These are phyloP conservation scores for Serendipita indica DNA, from an alignment of 768 basidiomycete genomes.

Conservation along the genomic window DNA sequence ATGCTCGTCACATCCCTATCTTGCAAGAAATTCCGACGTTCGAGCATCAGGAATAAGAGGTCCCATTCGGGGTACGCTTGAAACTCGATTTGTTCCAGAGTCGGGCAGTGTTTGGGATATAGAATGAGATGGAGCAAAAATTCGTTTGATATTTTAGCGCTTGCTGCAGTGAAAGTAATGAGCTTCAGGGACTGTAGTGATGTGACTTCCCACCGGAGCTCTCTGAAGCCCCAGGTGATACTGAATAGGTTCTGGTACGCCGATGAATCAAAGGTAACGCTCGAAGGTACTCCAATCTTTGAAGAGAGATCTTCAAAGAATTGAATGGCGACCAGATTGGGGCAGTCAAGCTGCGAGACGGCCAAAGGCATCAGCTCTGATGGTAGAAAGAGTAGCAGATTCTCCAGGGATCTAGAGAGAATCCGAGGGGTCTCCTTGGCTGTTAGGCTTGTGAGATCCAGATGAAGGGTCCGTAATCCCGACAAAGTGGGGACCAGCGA, in stretches of 20 bases:
- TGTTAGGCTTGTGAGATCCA: no score
- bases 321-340: no score
- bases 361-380: no score
- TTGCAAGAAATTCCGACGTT: background rate
- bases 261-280: no score
- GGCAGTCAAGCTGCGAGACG: no score
- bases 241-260: background rate
- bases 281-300: no score
- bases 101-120: background rate
- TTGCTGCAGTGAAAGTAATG: background rate
- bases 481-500: no score
- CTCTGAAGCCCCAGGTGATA: background rate
- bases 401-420: no score
- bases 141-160: background rate
- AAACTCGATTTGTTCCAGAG: constrained; percentile 1
- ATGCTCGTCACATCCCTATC: background rate
- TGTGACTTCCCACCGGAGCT: background rate
- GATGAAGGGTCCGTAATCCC: no score
- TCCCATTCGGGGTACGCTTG: background rate
- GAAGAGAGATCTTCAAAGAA: no score
- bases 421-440: no score
- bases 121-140: background rate
- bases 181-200: background rate
- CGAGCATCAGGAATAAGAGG: background rate
- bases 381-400: no score